Conservation (phyloP, 495 filamentous ascomycete species). For the Achaetomiella virescens region DNA sequence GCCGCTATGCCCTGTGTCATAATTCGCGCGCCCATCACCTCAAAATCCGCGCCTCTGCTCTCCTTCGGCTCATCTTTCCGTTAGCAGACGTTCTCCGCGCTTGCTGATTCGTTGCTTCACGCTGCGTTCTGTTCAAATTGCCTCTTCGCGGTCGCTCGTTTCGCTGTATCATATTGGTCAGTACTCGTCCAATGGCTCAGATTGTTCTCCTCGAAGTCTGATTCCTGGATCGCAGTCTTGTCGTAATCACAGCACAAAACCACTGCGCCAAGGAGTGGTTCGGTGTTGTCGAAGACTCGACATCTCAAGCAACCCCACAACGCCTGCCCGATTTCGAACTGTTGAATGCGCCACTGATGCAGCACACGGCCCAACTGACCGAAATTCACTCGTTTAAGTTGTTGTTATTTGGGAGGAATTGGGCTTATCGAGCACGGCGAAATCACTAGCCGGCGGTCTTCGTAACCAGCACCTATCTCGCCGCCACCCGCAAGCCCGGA, state of each 20-base stretch:
- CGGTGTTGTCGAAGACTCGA: conserved; percentile 2
- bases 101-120: conserved; percentile 22
- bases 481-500: not conserved
- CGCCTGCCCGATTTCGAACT: not conserved
- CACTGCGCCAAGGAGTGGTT: not conserved
- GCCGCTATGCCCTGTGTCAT: conserved; percentile 30
- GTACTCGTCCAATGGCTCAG: conserved; percentile 35
- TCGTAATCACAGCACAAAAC: conserved; percentile 30
- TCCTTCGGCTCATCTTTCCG: conserved; percentile 14
- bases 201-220: conserved; percentile 21
- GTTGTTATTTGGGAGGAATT: conserved; percentile 1
- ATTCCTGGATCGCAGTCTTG: conserved; percentile 28
- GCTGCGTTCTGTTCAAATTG: conserved; percentile 27
- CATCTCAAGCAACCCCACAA: not conserved
- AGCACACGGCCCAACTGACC: conserved; percentile 11
- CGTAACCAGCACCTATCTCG: not conserved
- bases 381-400: conserved; percentile 28
- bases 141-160: conserved; percentile 17
- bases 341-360: conserved; percentile 14
- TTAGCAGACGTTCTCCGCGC: conserved; percentile 11
- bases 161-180: conserved; percentile 50
- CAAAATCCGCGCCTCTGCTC: conserved; percentile 27
- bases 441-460: not conserved
- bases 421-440: not conserved
- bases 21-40: conserved; percentile 15